Evolutionary conservation across 1,139 yeast genomes (phyloP), one percentile per base, ranked within the genome.

Genomic region (Pichia sp.): DNA sequence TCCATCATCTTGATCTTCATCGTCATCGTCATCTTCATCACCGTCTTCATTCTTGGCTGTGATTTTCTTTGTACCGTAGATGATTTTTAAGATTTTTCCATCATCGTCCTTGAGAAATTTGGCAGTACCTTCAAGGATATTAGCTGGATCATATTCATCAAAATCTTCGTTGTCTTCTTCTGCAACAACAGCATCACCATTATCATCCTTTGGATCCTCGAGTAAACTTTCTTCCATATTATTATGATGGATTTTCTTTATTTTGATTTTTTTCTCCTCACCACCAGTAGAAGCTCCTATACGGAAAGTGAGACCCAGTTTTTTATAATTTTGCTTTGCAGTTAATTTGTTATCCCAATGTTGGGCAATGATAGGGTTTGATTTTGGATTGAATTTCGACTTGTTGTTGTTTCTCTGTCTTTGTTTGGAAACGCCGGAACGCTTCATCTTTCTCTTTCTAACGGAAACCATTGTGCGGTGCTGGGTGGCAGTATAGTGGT

Each of bases 331-430:
- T 63, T 92, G 97, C 49, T 81, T 76, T 51, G 90, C 69, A 0
- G 98, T 90, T 54, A 84, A 73, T 23, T 78, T 76, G 53, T 81
- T 76, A 68, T 92, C 96, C 98, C 98, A 92, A 66, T 89, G 78
- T 32, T 80, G 86, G 8, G 88, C 94, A 56, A 92, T 85, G 56
- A 92, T 77, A 3, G 95, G 88, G 63, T 88, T 86, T 1, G 85
- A 72, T 47, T 74, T 73, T 30, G 85, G 78, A 54, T 79, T 80
- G 51, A 81, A 68, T 56, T 80, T 73, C 60, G 83, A 76, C 60
- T 82, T 80, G 60, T 85, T 90, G 63, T 85, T 85, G 43, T 68
- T 67, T 59, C 82, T 74, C 64, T 94, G 76, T 40, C 89, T 79
- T 59, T 76, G 78, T 66, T 84, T 86, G 58, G 71, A 69, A 53